phyloP scores from a whole-genome alignment of 2,329 filamentous ascomycete species.

The Fusarium equiseti region DNA sequence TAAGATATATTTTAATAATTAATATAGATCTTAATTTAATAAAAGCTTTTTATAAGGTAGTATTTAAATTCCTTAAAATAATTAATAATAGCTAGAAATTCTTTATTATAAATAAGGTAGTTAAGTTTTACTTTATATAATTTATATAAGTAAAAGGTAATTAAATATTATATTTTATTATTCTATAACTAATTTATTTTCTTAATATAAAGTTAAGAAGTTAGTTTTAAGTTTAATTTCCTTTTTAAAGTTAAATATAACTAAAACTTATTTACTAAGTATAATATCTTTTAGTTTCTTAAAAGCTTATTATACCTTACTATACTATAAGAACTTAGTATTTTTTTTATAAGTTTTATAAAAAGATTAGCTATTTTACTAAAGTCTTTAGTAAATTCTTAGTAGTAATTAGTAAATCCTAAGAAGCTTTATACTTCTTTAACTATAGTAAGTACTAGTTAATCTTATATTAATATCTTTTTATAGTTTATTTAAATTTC shows the following conservation, averaged over 20 bases:
- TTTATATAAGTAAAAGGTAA: too few species aligned
- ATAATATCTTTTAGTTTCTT: neutral
- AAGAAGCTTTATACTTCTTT: conserved; percentile 37
- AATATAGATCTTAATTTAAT: too few species aligned
- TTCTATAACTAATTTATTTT: neutral
- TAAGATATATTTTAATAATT: too few species aligned
- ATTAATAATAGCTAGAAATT: too few species aligned
- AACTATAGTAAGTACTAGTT: neutral
- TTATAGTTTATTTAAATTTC: conserved; percentile 31
- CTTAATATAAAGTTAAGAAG: neutral
- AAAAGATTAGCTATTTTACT: conserved; percentile 10
- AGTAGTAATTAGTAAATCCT: conserved; percentile 30
- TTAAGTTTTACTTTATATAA: too few species aligned
- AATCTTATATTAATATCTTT: conserved; percentile 26
- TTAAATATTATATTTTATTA: neutral
- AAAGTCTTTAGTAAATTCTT: conserved; percentile 33
- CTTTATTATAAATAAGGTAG: too few species aligned
- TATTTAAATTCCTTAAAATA: too few species aligned
- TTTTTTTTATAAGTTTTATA: conserved; percentile 22
- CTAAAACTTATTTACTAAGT: neutral
- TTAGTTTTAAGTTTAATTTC: neutral
- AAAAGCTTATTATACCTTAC: neutral
- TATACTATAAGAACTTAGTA: neutral
- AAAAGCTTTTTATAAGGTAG: too few species aligned
- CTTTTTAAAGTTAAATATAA: neutral